Evolutionary conservation across 352 stramenopile genomes (phyloP), one percentile per base, ranked within the genome.

Genomic region (Pythium aquatile): DNA sequence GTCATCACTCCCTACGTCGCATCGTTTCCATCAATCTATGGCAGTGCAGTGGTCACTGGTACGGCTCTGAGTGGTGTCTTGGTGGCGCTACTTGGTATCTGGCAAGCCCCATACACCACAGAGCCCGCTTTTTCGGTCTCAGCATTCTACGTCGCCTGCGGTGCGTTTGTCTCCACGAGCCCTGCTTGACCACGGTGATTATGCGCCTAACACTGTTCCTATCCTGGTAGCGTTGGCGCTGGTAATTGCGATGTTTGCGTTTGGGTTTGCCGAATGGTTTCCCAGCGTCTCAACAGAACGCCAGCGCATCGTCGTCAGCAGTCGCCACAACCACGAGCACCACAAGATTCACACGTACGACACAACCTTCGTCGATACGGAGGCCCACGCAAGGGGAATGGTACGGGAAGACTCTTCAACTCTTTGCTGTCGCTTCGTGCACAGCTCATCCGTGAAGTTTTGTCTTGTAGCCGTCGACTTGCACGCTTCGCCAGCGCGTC

Each of bases 1-100:
- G 73, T 89, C 13, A 85, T 90, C 61, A 88, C 88, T 59, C 80
- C 83, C 46, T 91, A 80, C 65, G 80, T 91, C 51, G 74, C 80
- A 0, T 82, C 60, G 48, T 91, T 85, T 59, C 77, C 80, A 14
- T 62, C 81, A 1, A 66, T 90, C 29, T 91, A 82, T 65, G 90
- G 81, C 53, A 90, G 74, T 51, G 79, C 77, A 2, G 44, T 90
- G 54, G 77, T 79, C 0, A 91, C 80, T 11, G 83, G 83, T n/a
- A 81, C 88, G 55, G 77, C 77, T 0, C 58, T 90, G 5, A 91
- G 83, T 52, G 83, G 80, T 10, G 81, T 79, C 0, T 60, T 89
- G 5, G 80, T 78, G 1, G 83, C 72, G 5, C 57, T 91, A 24
- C 59, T 91, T 26, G 83, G 80, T 14, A 61, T 91, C 24, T 61